phyloP scores from a whole-genome alignment of 116 monocot species.

The Thalassia testudinum region DNA sequence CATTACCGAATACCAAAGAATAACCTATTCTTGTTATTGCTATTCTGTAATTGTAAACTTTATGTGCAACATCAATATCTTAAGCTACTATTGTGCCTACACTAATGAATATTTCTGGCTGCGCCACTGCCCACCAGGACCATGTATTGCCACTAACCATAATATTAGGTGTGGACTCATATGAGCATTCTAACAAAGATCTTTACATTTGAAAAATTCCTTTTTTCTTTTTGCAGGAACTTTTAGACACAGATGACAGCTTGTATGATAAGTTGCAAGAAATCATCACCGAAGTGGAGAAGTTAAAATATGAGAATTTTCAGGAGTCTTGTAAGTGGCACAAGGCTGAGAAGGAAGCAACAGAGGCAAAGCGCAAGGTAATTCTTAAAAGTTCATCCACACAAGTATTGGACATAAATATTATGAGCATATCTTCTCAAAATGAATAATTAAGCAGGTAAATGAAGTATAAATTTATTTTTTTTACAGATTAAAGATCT shows the following conservation, averaged over 20 bases:
- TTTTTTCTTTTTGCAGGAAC: slow-evolving; percentile 1
- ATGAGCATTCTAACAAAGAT: too few relatives aligned
- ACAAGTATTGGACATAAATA: not conserved
- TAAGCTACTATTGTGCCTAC: too few relatives aligned
- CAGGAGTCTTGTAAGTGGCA: not conserved
- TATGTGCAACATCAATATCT: too few relatives aligned
- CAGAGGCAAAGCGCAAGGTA: slow-evolving; percentile 1
- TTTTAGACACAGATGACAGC: not conserved
- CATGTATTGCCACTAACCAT: too few relatives aligned
- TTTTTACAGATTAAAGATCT: slow-evolving; percentile 22
- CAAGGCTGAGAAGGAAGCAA: slow-evolving; percentile 1
- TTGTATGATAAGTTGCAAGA: slow-evolving; percentile 7
- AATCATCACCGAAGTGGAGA: slow-evolving; percentile 3
- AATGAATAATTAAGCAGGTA: too few relatives aligned
- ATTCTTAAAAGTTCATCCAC: not conserved
- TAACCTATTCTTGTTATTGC: too few relatives aligned
- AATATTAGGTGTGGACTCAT: too few relatives aligned
- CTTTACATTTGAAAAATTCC: too few relatives aligned
- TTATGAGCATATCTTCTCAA: not conserved
- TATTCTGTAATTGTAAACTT: too few relatives aligned
- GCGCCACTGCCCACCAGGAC: too few relatives aligned
- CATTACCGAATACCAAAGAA: too few relatives aligned
- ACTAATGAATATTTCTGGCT: too few relatives aligned
- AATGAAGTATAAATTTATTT: not conserved
- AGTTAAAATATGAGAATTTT: slow-evolving; percentile 4